Conservation (phyloP, 139 green algal genomes). For the Mesotaenium endlicherianum region DNA sequence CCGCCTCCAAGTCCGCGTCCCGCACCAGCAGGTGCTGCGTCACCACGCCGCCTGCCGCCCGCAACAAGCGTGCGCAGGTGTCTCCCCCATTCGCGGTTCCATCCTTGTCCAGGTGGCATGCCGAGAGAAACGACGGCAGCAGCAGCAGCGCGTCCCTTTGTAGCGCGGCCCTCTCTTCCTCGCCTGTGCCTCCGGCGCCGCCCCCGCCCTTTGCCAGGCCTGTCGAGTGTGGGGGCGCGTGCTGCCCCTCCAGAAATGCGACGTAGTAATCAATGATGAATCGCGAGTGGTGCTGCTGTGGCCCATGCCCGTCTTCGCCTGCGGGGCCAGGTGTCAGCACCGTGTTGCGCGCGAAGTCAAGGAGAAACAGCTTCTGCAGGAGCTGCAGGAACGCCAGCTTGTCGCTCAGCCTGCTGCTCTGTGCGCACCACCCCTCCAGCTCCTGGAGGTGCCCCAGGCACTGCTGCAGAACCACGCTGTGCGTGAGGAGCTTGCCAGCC, state of each 20-base stretch:
- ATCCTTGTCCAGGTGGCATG: not conserved
- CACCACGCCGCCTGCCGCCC: not conserved
- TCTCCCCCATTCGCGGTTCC: no score
- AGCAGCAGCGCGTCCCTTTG: slow-evolving; percentile 1
- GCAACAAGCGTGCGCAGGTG: no score
- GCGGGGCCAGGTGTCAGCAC: no score
- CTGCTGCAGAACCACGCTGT: no score
- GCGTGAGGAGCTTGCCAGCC: no score
- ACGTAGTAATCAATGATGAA: not conserved
- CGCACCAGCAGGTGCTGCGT: not conserved
- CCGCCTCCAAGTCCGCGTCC: not conserved
- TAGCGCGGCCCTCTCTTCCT: not conserved
- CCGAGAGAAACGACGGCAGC: slow-evolving; percentile 11
- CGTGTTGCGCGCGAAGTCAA: not conserved
- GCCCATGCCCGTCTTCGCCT: no score
- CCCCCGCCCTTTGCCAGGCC: no score
- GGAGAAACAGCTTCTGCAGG: slow-evolving; percentile 10
- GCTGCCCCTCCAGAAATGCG: not conserved
- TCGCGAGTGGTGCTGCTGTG: not conserved
- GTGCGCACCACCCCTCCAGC: slow-evolving; percentile 22
- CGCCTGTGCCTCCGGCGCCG: no score
- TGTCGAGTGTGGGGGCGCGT: no score
- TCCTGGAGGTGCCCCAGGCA: no score
- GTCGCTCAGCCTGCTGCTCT: not conserved
- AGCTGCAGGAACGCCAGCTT: slow-evolving; percentile 16